Percentiles rank a stretch among this genome's conserved stretches.
These are phyloP conservation scores for Streptanthus diversifolius DNA, from an alignment of 345 rosid genomes.

Conservation along the genomic window DNA sequence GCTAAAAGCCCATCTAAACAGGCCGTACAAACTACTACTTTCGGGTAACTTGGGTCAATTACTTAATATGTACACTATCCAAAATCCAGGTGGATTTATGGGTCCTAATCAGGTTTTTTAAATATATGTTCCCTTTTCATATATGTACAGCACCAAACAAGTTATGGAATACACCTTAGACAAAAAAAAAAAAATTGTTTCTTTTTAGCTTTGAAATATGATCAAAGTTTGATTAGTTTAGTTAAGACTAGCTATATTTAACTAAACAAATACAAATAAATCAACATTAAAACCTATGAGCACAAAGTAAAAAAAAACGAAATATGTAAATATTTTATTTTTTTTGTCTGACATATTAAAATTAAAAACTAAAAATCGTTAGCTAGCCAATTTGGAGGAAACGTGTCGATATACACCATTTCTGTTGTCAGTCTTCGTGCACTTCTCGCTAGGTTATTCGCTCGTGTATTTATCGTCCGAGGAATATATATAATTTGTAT, in stretches of 20 bases:
- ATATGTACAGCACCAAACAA: background rate
- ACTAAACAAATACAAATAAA: background rate
- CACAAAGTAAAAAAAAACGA: background rate
- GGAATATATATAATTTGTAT: no score
- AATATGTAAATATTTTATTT: background rate
- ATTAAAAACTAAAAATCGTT: no score
- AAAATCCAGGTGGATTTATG: background rate
- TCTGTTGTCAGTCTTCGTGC: no score
- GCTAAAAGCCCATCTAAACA: slow-evolving; percentile 5
- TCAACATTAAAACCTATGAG: background rate
- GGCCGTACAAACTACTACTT: background rate
- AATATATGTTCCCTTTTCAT: background rate
- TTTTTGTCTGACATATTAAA: no score
- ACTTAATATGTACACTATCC: background rate
- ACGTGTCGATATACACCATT: no score
- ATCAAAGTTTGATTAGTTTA: background rate
- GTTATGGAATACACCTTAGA: background rate
- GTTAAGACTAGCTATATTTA: background rate
- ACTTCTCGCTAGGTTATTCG: no score
- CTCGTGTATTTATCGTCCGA: no score
- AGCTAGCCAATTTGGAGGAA: no score
- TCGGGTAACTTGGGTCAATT: background rate
- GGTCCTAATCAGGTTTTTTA: background rate
- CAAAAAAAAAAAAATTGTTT: background rate
- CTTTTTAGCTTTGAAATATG: background rate